Base-by-base conservation (phyloP, 768 basidiomycete species). In the Auricularia sp. region DNA sequence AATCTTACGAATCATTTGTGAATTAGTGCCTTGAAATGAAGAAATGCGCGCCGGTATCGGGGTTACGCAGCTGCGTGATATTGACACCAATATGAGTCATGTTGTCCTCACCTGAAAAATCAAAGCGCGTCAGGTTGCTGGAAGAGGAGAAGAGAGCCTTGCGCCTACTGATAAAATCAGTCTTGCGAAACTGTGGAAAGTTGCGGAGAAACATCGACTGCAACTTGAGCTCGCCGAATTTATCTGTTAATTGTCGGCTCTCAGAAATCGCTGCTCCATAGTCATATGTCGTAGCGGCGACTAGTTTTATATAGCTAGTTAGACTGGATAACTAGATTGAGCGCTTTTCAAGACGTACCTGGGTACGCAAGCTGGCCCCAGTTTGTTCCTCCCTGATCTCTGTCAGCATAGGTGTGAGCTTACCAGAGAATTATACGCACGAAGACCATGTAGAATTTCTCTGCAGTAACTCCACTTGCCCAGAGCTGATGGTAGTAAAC, bases 161-260 rank as follows among this genome's bases (percentile, higher is more conserved):
- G 11, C 24, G 51, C 54, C 64, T 67, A 6, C 68, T 66, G 36
- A 70, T 65, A 14, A 68, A 65, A 33, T 68, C 66, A 5, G 74
- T 69, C 8, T 69, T 67, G 14, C 68, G 62, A 59, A 72, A 71
- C 54, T 72, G 69, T 1, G 70, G 67, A 2, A 71, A 70, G 13
- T 67, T 67, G 29, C 71, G 72, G 24, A 74, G 64, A 65, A 75
- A 75, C 13, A 64, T 64, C 16, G 69, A 68, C 59, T 75, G 71
- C 1, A 70, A 66, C 64, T 75, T 75, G 62, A 75, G 66, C 62
- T 75, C 75, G 47, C 65, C 67, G 65, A 73, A 74, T 65, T 75
- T 75, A 3, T 62, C 51, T 3, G 69, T 63, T 14, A 75, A 66
- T 4, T 67, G 67, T 2, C 73, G 71, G 61, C 70, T 66, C 62